Conservation (phyloP, 352 stramenopile species). For the Phytophthora cryptogea region DNA sequence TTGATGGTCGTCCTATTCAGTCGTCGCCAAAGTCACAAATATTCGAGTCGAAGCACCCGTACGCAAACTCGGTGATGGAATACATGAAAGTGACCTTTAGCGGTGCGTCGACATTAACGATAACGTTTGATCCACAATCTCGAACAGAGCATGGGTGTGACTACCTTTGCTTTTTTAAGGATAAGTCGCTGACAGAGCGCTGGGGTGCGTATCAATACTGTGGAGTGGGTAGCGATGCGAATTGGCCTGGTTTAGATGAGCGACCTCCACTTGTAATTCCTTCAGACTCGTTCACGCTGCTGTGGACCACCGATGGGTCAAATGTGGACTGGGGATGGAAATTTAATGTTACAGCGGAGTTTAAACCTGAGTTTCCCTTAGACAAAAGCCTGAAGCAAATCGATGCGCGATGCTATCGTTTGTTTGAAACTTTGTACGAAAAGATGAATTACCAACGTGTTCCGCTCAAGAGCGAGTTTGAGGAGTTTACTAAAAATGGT, state of each 20-base stretch:
- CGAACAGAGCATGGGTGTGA: constrained; percentile 75
- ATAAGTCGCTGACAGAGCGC: constrained; percentile 63
- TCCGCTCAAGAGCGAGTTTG: constrained; percentile 54
- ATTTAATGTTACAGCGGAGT: constrained; percentile 75
- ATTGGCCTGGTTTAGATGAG: constrained; percentile 79
- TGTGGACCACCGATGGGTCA: constrained; percentile 84
- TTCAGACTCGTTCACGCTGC: constrained; percentile 75
- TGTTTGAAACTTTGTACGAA: constrained; percentile 78
- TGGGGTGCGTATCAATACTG: constrained; percentile 75
- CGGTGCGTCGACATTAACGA: constrained; percentile 57
- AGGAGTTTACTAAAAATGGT: constrained; percentile 34
- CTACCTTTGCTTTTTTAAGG: constrained; percentile 87
- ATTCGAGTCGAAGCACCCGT: constrained; percentile 89
- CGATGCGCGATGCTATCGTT: constrained; percentile 56
- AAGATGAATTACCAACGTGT: constrained; percentile 46
- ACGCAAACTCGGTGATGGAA: constrained; percentile 77
- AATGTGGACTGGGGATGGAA: constrained; percentile 92
- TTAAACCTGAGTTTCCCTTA: constrained; percentile 46
- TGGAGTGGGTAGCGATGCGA: constrained; percentile 63
- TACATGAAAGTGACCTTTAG: constrained; percentile 83
- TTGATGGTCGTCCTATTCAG: constrained; percentile 51
- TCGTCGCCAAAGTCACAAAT: constrained; percentile 56
- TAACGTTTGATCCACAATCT: constrained; percentile 77
- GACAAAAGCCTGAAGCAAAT: constrained; percentile 61
- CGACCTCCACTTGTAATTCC: constrained; percentile 73